Base-by-base conservation (phyloP, 352 stramenopile genomes). In the Phytophthora ohioensis region DNA sequence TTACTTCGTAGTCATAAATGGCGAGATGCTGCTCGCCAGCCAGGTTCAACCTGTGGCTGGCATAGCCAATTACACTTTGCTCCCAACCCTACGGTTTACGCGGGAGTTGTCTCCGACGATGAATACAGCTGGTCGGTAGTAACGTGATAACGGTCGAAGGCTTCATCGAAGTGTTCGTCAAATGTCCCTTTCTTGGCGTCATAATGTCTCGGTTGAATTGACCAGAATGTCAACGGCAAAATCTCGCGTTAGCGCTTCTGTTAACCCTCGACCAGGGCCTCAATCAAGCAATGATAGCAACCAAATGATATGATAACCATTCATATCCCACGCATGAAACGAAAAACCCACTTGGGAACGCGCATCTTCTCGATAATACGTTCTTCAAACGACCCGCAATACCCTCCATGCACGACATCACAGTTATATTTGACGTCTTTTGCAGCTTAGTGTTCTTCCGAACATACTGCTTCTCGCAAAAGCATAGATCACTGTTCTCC, bases 381-480 rank as follows among this genome's bases (percentile, higher is more conserved):
- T 13, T 17, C 12, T 31, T 49, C 43, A 31, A 49, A 17, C 17
- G 17, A 49, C 13, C 43, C 43, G n/a, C 7, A 17, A 49, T 27
- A 5, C n/a, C 43, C 11, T 49, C 43, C 43, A 49, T 49, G 17
- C 43, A 34, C 10, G 17, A 32, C 4, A 49, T 32, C 5, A 34
- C 4, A 27, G 43, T 34, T n/a, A n/a, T 7, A 5, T 3, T 30
- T 13, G n/a, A 30, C 11, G 30, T 10, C 9, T 32, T 17, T 49
- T 13, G 5, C 6, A 49, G 43, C 43, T 31, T 54, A 3, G 47
- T 39, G 31, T 54, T 27, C 21, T 17, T 54, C 4, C 47, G 47
- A 35, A 54, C 47, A 12, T 38, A 38, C n/a, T 35, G 3, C 30
- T 54, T 9, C 13, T 54, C 47, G 36, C 47, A 54, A 38, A 54